Percentiles rank a stretch among this genome's conserved stretches.
phyloP scores from a whole-genome alignment of 164 flowering plant species.

The Tetracentron sinense region DNA sequence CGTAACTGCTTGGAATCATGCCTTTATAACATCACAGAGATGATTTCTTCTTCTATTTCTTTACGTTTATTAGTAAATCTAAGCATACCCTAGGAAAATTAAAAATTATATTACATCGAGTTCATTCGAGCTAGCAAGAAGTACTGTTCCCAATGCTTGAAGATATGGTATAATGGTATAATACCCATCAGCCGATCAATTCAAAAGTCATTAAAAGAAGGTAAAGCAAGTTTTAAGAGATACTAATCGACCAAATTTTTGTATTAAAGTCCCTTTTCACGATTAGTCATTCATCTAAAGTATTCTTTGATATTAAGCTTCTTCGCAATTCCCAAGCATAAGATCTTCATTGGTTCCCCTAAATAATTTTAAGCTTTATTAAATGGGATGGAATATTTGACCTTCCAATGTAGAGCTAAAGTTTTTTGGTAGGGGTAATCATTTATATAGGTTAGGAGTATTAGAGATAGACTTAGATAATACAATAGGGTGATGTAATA shows the following conservation, averaged over 20 bases:
- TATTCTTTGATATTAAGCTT: constrained; percentile 1
- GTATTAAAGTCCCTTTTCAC: not conserved
- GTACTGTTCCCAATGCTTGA: constrained; percentile 1
- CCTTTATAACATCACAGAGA: not conserved
- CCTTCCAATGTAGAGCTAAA: too few relatives aligned
- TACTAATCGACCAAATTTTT: constrained; percentile 9
- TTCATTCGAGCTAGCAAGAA: not conserved
- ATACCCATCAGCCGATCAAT: not conserved
- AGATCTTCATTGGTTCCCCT: not conserved
- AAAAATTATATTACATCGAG: not conserved
- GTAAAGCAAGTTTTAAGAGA: not conserved
- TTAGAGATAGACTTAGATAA: too few relatives aligned
- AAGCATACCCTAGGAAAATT: not conserved
- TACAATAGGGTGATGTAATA: too few relatives aligned
- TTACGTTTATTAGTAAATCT: not conserved
- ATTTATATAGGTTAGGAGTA: not conserved
- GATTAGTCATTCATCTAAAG: not conserved
- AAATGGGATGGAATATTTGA: too few relatives aligned
- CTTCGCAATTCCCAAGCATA: not conserved
- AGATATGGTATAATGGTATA: constrained; percentile 10
- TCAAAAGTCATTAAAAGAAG: not conserved
- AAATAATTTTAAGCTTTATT: not conserved
- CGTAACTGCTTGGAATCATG: not conserved
- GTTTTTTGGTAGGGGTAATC: not conserved
- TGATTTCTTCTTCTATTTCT: not conserved